Evolutionary conservation across 306 rosid genomes (phyloP).

Genomic region (Fragaria ananassa): DNA sequence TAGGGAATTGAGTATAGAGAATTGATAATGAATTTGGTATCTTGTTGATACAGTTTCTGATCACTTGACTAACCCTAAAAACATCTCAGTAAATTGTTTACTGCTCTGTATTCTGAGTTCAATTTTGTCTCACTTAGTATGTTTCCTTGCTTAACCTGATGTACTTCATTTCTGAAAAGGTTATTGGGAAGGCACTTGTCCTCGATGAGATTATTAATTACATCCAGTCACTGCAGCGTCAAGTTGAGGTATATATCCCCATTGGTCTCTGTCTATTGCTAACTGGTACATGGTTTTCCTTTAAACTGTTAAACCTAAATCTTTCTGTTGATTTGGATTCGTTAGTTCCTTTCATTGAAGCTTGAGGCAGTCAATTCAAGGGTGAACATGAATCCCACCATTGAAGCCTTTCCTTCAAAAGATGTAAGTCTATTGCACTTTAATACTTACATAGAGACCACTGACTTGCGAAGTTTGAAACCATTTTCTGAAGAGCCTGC

Average conservation of each 20-base stretch:
- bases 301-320: constrained; percentile 17
- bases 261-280: constrained; percentile 11
- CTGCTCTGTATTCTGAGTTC: background rate
- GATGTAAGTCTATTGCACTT: constrained; percentile 50
- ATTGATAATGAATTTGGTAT: background rate
- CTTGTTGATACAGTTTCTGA: background rate
- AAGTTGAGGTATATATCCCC: constrained; percentile 65
- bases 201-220: constrained; percentile 95
- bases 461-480: background rate
- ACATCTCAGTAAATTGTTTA: background rate
- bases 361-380: constrained; percentile 86
- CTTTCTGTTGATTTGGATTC: constrained; percentile 23
- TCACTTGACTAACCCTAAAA: background rate
- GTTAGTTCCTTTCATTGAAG: constrained; percentile 88
- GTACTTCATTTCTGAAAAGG: constrained; percentile 34
- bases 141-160: background rate
- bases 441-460: background rate
- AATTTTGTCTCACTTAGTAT: constrained; percentile 4
- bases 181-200: constrained; percentile 88
- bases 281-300: background rate
- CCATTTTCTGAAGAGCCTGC: constrained; percentile 4
- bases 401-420: constrained; percentile 63
- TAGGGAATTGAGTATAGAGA: background rate
- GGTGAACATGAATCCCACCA: constrained; percentile 39
- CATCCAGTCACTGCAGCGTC: constrained; percentile 80